Base-by-base conservation (phyloP, 495 filamentous ascomycete genomes). In the Bombardia bombarda region DNA sequence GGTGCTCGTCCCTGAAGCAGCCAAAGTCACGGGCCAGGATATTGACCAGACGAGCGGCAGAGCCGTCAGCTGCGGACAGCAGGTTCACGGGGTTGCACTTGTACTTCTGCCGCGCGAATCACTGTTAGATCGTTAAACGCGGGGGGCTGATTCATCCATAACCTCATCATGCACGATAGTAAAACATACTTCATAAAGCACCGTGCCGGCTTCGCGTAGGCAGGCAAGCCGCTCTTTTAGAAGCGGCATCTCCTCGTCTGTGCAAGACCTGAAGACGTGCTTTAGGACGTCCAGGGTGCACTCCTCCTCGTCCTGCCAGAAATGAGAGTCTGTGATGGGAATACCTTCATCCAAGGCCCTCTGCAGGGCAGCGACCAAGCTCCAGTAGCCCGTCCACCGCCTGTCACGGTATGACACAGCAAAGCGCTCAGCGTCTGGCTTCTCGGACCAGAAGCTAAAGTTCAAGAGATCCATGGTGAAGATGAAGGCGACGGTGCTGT, bases 401-500 rank as follows among this genome's bases (percentile, higher is more conserved):
- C 78, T 82, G 21, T 80, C 89, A 17, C 73, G 74, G 58, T 95
- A 97, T 32, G 83, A 79, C 6, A 97, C 70, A 7, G 82, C 70
- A 62, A 93, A 97, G 23, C 85, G 68, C 48, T 83, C 72, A 9
- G 76, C 69, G 24, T 78, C 72, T 3, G 60, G 42, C 39, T 68
- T 67, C 24, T 82, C 81, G 19, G 86, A 90, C 90, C 90, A 98
- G 62, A 98, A 98, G 22, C 80, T 89, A 54, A 97, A 98, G 58
- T 98, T 98, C 42, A 98, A 68, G 12, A 98, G 60, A 57, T 98
- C 92, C 87, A 97, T 93, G 12, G 84, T 84, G 60, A 98, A 96
- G 37, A 98, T 88, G 55, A 97, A 96, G 47, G 87, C 79, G 9
- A 95, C 78, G 0, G 86, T 86, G 28, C 64, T 76, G 52, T 85